Base-by-base conservation (phyloP, 495 filamentous ascomycete genomes). In the Hyphodiscus hymeniophilus region DNA sequence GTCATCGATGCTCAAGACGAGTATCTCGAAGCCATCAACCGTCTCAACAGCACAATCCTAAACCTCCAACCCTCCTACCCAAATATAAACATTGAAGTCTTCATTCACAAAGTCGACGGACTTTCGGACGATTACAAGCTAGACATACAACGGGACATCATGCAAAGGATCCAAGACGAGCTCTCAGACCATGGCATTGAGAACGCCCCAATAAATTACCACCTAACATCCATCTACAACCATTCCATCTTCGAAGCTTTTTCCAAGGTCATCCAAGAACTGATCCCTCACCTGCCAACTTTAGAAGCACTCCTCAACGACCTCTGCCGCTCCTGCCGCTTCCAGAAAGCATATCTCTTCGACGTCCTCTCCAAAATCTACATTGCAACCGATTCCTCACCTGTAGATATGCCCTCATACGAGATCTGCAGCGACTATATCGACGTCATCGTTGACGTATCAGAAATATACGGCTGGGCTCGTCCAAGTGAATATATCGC, bases 351-450 rank as follows among this genome's bases (percentile, higher is more conserved):
- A 0, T 98, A 96, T 62, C 74, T 98, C 11, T 97, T 97, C 57
- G 92, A 98, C 61, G 87, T 95, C 11, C 72, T 92, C 43, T 94
- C 86, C 66, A 98, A 98, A 69, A 95, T 98, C 48, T 98, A 97
- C 64, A 94, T 98, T 48, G 92, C 94, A 3, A 95, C 89, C 8
- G 92, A 98, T 61, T 89, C 85, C 11, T 84, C 83, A 17, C 92
- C 94, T 4, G 87, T 91, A 28, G 89, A 95, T 56, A 88, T 94
- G 73, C 80, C 82, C 16, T 85, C 84, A 62, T 98, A 98, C 63
- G 92, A 96, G 68, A 92, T 97, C 56, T 97, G 94, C 63, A 92
- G 86, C 21, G 92, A 97, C 60, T 98, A 89, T 60, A 94, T 98
- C 47, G 91, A 98, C 62, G 88, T 95, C 36, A 91, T 98, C 47